Percentiles rank a stretch among this genome's conserved stretches.
phyloP scores from a whole-genome alignment of 345 rosid genomes.

The Jatropha curcas region DNA sequence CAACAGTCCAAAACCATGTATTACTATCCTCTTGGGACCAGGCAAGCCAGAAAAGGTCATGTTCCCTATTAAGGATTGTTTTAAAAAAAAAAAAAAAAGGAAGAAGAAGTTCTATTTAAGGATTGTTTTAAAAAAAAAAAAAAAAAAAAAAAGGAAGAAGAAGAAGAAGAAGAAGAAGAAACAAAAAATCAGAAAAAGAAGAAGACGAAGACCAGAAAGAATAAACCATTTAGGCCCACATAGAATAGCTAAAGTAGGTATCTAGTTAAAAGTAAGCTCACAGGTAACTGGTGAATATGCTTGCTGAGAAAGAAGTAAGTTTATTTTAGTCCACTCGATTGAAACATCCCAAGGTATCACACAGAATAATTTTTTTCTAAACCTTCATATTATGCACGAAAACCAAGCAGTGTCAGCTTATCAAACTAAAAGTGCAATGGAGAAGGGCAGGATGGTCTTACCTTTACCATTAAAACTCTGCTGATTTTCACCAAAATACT shows the following conservation, averaged over 20 bases:
- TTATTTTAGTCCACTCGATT: background rate
- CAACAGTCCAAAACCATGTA: background rate
- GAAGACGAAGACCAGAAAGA: too few relatives aligned
- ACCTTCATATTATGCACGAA: background rate
- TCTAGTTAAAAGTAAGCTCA: background rate
- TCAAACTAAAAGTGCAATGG: background rate
- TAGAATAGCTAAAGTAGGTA: background rate
- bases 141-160: too few relatives aligned
- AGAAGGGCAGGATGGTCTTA: constrained; percentile 2
- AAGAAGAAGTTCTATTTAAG: too few relatives aligned
- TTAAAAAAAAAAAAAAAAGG: background rate
- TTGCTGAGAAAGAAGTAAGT: background rate
- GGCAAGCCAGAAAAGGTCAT: background rate
- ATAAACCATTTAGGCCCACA: background rate
- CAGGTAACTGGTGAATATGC: background rate
- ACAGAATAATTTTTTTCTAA: background rate
- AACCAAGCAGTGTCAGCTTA: background rate
- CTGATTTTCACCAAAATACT: constrained; percentile 75
- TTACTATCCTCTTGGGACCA: background rate
- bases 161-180: too few relatives aligned
- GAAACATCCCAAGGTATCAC: background rate
- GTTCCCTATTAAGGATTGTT: background rate
- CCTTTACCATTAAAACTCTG: constrained; percentile 38
- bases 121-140: too few relatives aligned
- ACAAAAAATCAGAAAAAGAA: too few relatives aligned